Evolutionary conservation across 352 stramenopile species (phyloP).

Genomic region (Aphanomyces invadans): DNA sequence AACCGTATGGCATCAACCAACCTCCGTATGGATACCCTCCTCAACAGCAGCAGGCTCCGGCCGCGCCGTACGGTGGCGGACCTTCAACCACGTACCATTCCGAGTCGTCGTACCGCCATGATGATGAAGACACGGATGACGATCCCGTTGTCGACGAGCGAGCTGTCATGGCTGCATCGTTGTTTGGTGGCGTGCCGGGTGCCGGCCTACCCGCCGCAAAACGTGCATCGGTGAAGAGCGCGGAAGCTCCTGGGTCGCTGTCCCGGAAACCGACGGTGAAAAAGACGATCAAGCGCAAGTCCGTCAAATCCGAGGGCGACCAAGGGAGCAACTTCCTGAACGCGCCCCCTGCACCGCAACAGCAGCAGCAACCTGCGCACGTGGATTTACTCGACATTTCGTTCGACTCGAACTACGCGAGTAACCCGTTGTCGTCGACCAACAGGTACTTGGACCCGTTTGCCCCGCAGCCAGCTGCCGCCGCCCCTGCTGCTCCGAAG

Average conservation of each 20-base stretch:
- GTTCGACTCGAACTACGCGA: constrained; percentile 46
- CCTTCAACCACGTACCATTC: constrained; percentile 25
- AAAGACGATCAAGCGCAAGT: constrained; percentile 18
- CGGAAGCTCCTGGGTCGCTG: not conserved
- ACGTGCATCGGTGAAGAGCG: constrained; percentile 1
- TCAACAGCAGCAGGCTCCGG: constrained; percentile 29
- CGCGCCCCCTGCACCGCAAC: constrained; percentile 28
- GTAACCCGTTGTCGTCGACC: constrained; percentile 31
- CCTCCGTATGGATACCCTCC: constrained; percentile 32
- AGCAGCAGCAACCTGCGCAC: constrained; percentile 35
- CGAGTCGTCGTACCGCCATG: constrained; percentile 29
- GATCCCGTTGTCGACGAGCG: constrained; percentile 63
- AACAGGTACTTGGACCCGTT: constrained; percentile 49
- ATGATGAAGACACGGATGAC: constrained; percentile 44
- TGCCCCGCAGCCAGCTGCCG: constrained; percentile 30
- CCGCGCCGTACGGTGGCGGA: constrained; percentile 8
- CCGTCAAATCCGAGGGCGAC: constrained; percentile 3
- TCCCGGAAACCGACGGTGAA: constrained; percentile 24
- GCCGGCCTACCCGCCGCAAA: constrained; percentile 32
- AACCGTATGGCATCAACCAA: constrained; percentile 2
- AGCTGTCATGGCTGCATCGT: constrained; percentile 87
- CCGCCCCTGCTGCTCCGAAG: constrained; percentile 28
- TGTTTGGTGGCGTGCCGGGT: constrained; percentile 94
- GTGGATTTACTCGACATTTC: constrained; percentile 81
- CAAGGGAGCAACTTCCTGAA: constrained; percentile 28